Conservation (phyloP, 2,329 filamentous ascomycete genomes). For the Aspergillus ochraceoroseus region DNA sequence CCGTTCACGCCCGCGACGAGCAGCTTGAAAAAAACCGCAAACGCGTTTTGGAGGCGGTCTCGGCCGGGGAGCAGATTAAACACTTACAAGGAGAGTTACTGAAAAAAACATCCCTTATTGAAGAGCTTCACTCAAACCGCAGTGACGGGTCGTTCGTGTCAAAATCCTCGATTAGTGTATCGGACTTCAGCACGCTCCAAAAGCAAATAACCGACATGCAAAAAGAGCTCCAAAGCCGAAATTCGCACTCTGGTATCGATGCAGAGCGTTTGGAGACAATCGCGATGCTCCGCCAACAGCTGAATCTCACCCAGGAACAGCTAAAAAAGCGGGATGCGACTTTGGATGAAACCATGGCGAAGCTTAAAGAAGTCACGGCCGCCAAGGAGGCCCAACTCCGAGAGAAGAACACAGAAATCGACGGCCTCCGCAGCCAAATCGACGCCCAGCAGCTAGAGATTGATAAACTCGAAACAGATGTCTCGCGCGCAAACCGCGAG, state of each 20-base stretch:
- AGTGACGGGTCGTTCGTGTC: constrained; percentile 26
- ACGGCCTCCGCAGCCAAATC: constrained; percentile 34
- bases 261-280: constrained; percentile 32
- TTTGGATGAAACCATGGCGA: constrained; percentile 32
- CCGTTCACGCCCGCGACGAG: constrained; percentile 34
- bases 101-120: constrained; percentile 28
- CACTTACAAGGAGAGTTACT: constrained; percentile 39
- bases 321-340: constrained; percentile 33
- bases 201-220: constrained; percentile 33
- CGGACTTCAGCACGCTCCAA: constrained; percentile 27
- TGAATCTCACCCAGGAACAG: constrained; percentile 32
- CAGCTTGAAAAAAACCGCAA: constrained; percentile 31
- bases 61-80: constrained; percentile 37
- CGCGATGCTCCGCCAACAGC: constrained; percentile 31
- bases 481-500: constrained; percentile 32
- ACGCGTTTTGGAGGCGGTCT: constrained; percentile 34
- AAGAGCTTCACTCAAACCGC: constrained; percentile 25
- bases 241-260: constrained; percentile 23
- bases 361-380: constrained; percentile 32
- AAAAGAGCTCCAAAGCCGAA: constrained; percentile 28
- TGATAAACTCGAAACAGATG: constrained; percentile 33
- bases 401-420: constrained; percentile 37
- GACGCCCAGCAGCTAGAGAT: constrained; percentile 35
- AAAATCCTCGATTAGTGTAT: constrained; percentile 24
- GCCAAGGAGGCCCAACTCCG: constrained; percentile 34